These are phyloP conservation scores for Alternaria burnsii DNA, from an alignment of 2,329 filamentous ascomycete genomes.

Conservation along the genomic window DNA sequence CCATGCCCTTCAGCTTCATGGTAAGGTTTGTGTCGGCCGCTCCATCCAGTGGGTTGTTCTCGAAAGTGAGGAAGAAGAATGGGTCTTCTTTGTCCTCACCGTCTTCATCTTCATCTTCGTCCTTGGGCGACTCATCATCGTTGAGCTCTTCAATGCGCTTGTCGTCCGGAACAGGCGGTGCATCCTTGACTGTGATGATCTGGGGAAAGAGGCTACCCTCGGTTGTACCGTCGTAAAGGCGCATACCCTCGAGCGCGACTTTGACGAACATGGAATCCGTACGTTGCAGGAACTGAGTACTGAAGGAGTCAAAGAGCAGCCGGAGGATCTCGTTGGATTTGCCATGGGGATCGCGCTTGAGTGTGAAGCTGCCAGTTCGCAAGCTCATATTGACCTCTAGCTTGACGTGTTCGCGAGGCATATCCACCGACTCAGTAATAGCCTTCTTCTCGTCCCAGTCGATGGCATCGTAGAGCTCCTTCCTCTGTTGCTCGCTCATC, in stretches of 20 bases:
- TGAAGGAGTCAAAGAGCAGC: slow-evolving; percentile 93
- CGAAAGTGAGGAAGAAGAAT: slow-evolving; percentile 91
- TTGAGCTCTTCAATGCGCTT: slow-evolving; percentile 59
- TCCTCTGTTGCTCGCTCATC: slow-evolving; percentile 94
- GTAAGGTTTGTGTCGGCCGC: slow-evolving; percentile 90
- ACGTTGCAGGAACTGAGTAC: slow-evolving; percentile 85
- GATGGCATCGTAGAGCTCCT: slow-evolving; percentile 96
- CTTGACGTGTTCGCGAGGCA: slow-evolving; percentile 90
- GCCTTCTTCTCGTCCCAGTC: slow-evolving; percentile 98
- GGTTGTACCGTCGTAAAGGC: slow-evolving; percentile 95
- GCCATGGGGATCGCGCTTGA: slow-evolving; percentile 85
- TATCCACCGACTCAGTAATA: slow-evolving; percentile 84
- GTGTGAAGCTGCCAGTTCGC: slow-evolving; percentile 94
- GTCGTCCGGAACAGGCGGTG: slow-evolving; percentile 65
- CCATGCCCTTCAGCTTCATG: slow-evolving; percentile 91
- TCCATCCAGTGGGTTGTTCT: slow-evolving; percentile 93
- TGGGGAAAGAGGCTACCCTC: slow-evolving; percentile 90
- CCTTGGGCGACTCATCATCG: slow-evolving; percentile 56
- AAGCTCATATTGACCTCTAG: slow-evolving; percentile 91
- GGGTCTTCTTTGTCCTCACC: slow-evolving; percentile 69
- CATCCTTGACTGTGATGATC: slow-evolving; percentile 94
- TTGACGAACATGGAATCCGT: slow-evolving; percentile 91
- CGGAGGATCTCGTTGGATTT: slow-evolving; percentile 82
- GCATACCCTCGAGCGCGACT: slow-evolving; percentile 87
- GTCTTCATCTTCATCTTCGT: slow-evolving; percentile 55